Evolutionary conservation across 169 alveolate species (phyloP).

Genomic region (Eimeria acervulina): DNA sequence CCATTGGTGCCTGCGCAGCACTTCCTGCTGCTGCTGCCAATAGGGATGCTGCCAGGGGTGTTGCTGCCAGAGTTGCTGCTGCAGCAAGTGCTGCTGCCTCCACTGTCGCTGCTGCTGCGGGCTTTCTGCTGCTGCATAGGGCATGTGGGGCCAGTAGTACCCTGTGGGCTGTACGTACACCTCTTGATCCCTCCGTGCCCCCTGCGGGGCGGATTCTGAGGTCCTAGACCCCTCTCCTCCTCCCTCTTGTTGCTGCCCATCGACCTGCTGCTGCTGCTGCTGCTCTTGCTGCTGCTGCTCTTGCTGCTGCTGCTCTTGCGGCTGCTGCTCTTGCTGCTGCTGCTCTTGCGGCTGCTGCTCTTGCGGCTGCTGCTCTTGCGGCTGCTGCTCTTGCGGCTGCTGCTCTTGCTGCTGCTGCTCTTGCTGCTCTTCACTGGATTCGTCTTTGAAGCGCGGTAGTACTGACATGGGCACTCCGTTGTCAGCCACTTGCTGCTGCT

Average conservation of each 20-base stretch:
- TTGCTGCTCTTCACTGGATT: neutral
- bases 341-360: slow-evolving; percentile 10
- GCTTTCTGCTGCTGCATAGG: too few relatives aligned
- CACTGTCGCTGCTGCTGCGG: too few relatives aligned
- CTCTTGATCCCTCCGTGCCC: neutral
- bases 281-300: slow-evolving; percentile 33
- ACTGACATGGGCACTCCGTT: neutral
- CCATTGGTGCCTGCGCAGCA: too few relatives aligned
- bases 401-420: slow-evolving; percentile 6
- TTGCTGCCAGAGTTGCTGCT: too few relatives aligned
- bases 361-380: neutral
- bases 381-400: slow-evolving; percentile 20
- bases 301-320: neutral
- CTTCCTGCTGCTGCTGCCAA: neutral
- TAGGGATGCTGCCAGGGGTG: too few relatives aligned
- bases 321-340: slow-evolving; percentile 28
- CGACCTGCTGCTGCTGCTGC: slow-evolving; percentile 13
- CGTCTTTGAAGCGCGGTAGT: neutral
- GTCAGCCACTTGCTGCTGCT: neutral
- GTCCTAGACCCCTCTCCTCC: neutral
- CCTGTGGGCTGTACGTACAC: neutral
- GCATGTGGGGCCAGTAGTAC: neutral
- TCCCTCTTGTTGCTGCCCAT: neutral
- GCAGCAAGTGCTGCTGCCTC: too few relatives aligned
- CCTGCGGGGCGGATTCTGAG: neutral